Evolutionary conservation across 805 yeast genomes (phyloP), one percentile per base, ranked within the genome.

Genomic region (Dipodascus geniculatus): DNA sequence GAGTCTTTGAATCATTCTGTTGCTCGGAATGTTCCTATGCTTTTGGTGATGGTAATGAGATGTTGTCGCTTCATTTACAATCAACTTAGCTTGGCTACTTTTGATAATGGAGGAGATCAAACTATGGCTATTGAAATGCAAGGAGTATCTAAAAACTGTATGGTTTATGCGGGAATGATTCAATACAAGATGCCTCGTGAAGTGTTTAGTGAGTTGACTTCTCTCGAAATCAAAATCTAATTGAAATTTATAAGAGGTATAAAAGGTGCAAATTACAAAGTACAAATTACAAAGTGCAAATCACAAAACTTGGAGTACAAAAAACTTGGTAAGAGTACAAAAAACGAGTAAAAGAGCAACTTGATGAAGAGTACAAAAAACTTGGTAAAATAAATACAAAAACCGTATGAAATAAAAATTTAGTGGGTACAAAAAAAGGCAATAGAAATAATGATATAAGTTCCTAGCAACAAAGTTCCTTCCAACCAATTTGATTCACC

Each of bases 401-500:
- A 28, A 28, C 33, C 11, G 33, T 28, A 28, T 28, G 11, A 28
- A 28, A 28, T 6, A 28, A 6, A 28, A 28, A 28, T 6, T 38
- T 16, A 38, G 6, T 14, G 8, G 8, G 44, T n/a, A 38, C 44
- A 87, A 73, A 77, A 87, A 74, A 93, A 93, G 1, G 97, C 90
- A 61, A 93, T 74, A 1, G 96, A 96, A 54, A 89, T 83, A 54
- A 93, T 84, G 55, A 83, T 67, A 66, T 93, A 93, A 53, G 96
- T 87, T 56, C 95, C 82, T 54, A 93, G 67, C 59, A 93, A 75
- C 91, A 93, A 83, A 42, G 83, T 88, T 53, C 99, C 99, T 74
- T 93, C 99, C 53, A 93, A 76, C 97, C 98, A 93, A 67, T 93
- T 91, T 56, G 90, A 81, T 68, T 88, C 95, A 55, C 99, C 99